A percentile compares a stretch with the other conserved stretches of the same genome.
Evolutionary conservation across 1,139 yeast genomes (phyloP).

Genomic region (Meyerozyma sp.): DNA sequence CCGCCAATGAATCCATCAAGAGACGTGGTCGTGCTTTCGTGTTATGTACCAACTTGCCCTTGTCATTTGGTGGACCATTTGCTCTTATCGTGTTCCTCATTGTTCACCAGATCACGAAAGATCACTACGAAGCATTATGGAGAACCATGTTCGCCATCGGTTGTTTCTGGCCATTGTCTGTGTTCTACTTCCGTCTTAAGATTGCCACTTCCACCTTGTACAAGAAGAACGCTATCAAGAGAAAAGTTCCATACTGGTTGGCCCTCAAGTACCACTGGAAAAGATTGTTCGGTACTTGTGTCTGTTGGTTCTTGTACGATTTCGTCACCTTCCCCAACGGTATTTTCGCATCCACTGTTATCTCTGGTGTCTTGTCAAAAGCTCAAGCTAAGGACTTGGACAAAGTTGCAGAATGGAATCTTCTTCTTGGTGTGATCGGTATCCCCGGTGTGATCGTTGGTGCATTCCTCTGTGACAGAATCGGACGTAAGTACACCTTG

Average conservation of each 20-base stretch:
- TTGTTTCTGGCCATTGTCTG: slow-evolving; percentile 65
- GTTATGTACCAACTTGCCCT: slow-evolving; percentile 65
- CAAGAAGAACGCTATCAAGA: slow-evolving; percentile 46
- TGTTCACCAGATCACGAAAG: slow-evolving; percentile 54
- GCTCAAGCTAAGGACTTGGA: slow-evolving; percentile 30
- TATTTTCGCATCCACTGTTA: slow-evolving; percentile 50
- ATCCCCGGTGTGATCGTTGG: slow-evolving; percentile 59
- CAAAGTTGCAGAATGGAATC: slow-evolving; percentile 53
- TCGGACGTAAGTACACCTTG: slow-evolving; percentile 56
- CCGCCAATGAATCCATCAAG: slow-evolving; percentile 59
- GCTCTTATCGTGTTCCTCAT: slow-evolving; percentile 64
- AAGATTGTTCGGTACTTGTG: slow-evolving; percentile 50
- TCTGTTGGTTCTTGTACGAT: slow-evolving; percentile 61
- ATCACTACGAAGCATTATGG: slow-evolving; percentile 56
- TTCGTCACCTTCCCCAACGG: slow-evolving; percentile 65
- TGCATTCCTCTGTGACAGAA: slow-evolving; percentile 45
- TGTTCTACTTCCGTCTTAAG: slow-evolving; percentile 65
- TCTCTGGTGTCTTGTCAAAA: slow-evolving; percentile 37
- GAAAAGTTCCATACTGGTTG: slow-evolving; percentile 48
- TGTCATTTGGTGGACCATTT: slow-evolving; percentile 73
- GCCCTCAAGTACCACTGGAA: slow-evolving; percentile 52
- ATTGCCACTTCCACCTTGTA: slow-evolving; percentile 64
- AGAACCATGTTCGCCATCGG: slow-evolving; percentile 75
- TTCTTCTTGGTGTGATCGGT: slow-evolving; percentile 46
- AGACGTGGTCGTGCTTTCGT: slow-evolving; percentile 62